Evolutionary conservation across 345 rosid species (phyloP).

Genomic region (Balakata baccata): DNA sequence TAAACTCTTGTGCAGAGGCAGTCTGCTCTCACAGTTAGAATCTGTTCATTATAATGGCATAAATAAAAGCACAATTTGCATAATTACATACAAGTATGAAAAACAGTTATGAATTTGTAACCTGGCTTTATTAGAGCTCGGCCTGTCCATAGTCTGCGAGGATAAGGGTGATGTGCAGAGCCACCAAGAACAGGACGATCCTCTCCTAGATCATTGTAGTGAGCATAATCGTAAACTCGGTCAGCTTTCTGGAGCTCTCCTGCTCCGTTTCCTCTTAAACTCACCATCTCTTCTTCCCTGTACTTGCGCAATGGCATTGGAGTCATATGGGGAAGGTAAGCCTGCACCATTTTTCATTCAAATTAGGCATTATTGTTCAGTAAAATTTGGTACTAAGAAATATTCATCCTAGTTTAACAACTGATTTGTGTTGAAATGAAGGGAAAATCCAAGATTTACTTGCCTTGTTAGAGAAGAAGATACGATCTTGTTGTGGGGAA

Average conservation of each 20-base stretch:
- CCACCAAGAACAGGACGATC: constrained; percentile 85
- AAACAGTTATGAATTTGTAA: neutral
- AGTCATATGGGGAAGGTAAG: constrained; percentile 68
- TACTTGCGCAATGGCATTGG: constrained; percentile 52
- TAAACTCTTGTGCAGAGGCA: constrained; percentile 35
- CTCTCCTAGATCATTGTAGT: constrained; percentile 62
- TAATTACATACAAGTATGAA: neutral
- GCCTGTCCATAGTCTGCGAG: constrained; percentile 86
- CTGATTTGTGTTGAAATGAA: too few relatives aligned
- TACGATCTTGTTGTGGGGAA: constrained; percentile 59
- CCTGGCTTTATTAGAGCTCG: constrained; percentile 48
- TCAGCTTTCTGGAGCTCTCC: constrained; percentile 77
- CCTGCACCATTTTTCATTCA: constrained; percentile 29
- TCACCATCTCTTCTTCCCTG: constrained; percentile 59
- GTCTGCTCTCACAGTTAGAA: constrained; percentile 55
- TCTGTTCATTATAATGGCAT: constrained; percentile 33
- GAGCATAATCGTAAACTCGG: constrained; percentile 80
- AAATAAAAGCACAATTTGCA: neutral
- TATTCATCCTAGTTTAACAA: too few relatives aligned
- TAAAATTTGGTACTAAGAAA: too few relatives aligned
- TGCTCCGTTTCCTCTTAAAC: constrained; percentile 64
- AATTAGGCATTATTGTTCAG: neutral
- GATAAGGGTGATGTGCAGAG: constrained; percentile 62
- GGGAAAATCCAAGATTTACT: neutral
- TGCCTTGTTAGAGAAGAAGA: constrained; percentile 84